These are phyloP conservation scores for Teratosphaeria nubilosa DNA, from an alignment of 2,329 filamentous ascomycete genomes.

Conservation along the genomic window DNA sequence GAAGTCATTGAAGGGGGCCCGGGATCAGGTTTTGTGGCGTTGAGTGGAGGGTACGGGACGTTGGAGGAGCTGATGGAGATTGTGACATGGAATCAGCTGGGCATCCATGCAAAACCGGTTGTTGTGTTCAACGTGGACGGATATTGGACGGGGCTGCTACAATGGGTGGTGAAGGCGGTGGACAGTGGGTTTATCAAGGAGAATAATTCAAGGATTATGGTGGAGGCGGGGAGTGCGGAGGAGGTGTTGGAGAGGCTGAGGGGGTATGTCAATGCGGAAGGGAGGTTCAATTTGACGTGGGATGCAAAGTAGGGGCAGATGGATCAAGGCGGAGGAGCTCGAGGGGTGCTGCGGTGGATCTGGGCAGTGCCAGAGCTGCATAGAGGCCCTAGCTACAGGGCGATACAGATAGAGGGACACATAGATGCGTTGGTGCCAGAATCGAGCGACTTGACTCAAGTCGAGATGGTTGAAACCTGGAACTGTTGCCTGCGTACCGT, in stretches of 20 bases:
- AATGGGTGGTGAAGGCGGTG: slow-evolving; percentile 71
- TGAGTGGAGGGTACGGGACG: slow-evolving; percentile 86
- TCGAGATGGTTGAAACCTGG: too few relatives aligned
- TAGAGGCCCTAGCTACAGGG: neutral
- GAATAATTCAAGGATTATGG: slow-evolving; percentile 64
- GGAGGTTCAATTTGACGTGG: slow-evolving; percentile 76
- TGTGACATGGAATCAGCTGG: slow-evolving; percentile 86
- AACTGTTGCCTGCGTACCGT: neutral
- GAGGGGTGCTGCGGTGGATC: neutral
- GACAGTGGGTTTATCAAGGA: slow-evolving; percentile 64
- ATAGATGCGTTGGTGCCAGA: neutral
- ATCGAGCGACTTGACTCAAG: neutral
- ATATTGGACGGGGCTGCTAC: slow-evolving; percentile 80
- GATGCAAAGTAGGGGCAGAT: slow-evolving; percentile 40
- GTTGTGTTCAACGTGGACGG: slow-evolving; percentile 79
- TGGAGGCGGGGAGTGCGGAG: slow-evolving; percentile 61
- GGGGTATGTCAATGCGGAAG: slow-evolving; percentile 65
- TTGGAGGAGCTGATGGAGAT: slow-evolving; percentile 92
- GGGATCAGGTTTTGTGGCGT: slow-evolving; percentile 79
- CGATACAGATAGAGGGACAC: neutral
- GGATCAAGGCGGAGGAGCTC: neutral
- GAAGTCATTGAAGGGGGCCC: slow-evolving; percentile 73
- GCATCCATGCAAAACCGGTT: slow-evolving; percentile 74
- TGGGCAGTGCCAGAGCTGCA: neutral
- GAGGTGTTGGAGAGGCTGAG: slow-evolving; percentile 61